These are phyloP conservation scores for Crithidia thermophila DNA, from an alignment of 208 protist species.

Conservation along the genomic window DNA sequence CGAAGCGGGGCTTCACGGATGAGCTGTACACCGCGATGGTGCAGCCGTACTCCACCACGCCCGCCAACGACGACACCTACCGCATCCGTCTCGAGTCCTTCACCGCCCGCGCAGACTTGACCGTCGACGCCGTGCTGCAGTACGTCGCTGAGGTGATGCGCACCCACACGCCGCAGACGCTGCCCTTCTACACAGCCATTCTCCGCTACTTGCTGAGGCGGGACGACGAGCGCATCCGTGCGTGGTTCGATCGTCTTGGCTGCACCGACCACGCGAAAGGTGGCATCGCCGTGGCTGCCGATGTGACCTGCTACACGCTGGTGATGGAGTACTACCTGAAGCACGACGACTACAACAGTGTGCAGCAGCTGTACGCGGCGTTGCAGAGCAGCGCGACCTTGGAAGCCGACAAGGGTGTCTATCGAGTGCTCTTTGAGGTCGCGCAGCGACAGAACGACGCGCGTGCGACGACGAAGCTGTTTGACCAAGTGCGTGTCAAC, in stretches of 20 bases:
- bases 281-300: slow-evolving; percentile 6
- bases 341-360: slow-evolving; percentile 36
- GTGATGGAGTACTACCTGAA: slow-evolving; percentile 69
- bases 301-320: slow-evolving; percentile 61
- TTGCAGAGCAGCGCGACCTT: slow-evolving; percentile 58
- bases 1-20: slow-evolving; percentile 20
- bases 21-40: slow-evolving; percentile 23
- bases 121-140: slow-evolving; percentile 31
- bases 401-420: slow-evolving; percentile 60
- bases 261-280: not conserved
- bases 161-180: slow-evolving; percentile 12
- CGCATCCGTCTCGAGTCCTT: slow-evolving; percentile 64
- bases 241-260: slow-evolving; percentile 56
- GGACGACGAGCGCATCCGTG: slow-evolving; percentile 47
- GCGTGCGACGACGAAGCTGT: slow-evolving; percentile 45
- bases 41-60: slow-evolving; percentile 42
- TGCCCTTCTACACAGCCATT: slow-evolving; percentile 58
- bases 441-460: slow-evolving; percentile 34
- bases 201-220: slow-evolving; percentile 50
- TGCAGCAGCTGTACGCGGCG: slow-evolving; percentile 61
- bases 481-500: slow-evolving; percentile 81
- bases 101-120: slow-evolving; percentile 29
- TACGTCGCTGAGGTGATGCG: slow-evolving; percentile 23
- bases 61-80: slow-evolving; percentile 74
- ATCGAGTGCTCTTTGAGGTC: slow-evolving; percentile 73